Evolutionary conservation across 2,329 filamentous ascomycete genomes (phyloP).

Genomic region (Fusarium annulatum): DNA sequence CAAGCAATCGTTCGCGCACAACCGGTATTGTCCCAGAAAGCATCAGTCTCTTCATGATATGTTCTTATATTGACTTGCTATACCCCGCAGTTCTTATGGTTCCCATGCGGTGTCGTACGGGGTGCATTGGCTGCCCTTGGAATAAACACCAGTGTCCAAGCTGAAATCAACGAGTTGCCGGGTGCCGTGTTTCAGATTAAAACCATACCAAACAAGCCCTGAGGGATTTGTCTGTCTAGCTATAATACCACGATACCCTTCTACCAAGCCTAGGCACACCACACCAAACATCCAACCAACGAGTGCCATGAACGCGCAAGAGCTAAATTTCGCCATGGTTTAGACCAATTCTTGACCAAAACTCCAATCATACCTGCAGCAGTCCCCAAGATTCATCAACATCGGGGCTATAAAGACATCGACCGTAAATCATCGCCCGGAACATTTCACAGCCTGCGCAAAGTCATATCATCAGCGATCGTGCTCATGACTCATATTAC

Average conservation of each 20-base stretch:
- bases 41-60: not conserved
- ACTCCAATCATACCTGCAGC: constrained; percentile 41
- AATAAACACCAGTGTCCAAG: constrained; percentile 90
- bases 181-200: constrained; percentile 96
- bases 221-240: constrained; percentile 26
- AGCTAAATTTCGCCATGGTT: constrained; percentile 35
- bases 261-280: constrained; percentile 26
- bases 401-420: constrained; percentile 27
- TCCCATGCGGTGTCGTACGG: constrained; percentile 91
- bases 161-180: constrained; percentile 88
- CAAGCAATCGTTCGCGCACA: constrained; percentile 81
- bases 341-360: constrained; percentile 32
- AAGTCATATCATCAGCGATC: constrained; percentile 52
- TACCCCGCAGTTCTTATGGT: constrained; percentile 81
- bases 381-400: constrained; percentile 25
- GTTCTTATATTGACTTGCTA: constrained; percentile 9
- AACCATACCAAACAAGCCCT: constrained; percentile 73
- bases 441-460: constrained; percentile 52
- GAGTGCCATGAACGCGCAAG: constrained; percentile 28
- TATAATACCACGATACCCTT: constrained; percentile 44
- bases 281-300: constrained; percentile 28
- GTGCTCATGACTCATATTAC: constrained; percentile 49
- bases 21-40: constrained; percentile 68
- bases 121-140: constrained; percentile 94
- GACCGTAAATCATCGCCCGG: constrained; percentile 33